Conservation (phyloP, 257 asterid species). For the Plantago elongata region DNA sequence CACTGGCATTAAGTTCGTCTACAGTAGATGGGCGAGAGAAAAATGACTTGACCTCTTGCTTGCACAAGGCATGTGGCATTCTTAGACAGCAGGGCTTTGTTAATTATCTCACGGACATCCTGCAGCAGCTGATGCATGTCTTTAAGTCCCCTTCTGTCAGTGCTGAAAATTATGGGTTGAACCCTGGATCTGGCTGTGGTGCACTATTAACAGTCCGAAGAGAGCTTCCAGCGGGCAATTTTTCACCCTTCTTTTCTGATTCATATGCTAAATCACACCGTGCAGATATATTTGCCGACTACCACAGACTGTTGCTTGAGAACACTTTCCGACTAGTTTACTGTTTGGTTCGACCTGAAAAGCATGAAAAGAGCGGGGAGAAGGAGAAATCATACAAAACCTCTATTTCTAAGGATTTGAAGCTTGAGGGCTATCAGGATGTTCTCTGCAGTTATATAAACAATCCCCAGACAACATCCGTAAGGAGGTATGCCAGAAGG, state of each 20-base stretch:
- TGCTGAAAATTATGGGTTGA: slow-evolving; percentile 54
- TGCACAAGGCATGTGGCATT: slow-evolving; percentile 66
- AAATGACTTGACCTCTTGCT: slow-evolving; percentile 56
- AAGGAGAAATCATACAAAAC: slow-evolving; percentile 66
- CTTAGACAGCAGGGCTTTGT: slow-evolving; percentile 84
- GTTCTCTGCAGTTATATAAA: slow-evolving; percentile 94
- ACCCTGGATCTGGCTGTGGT: slow-evolving; percentile 86
- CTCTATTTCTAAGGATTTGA: slow-evolving; percentile 73
- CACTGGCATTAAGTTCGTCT: slow-evolving; percentile 45
- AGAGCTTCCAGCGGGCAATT: slow-evolving; percentile 96
- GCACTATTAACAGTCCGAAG: slow-evolving; percentile 75
- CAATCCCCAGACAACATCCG: slow-evolving; percentile 75
- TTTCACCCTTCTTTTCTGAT: slow-evolving; percentile 92
- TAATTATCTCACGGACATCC: slow-evolving; percentile 89
- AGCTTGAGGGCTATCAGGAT: slow-evolving; percentile 96
- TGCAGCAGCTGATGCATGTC: slow-evolving; percentile 81
- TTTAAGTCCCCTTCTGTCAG: slow-evolving; percentile 68
- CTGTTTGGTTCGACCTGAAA: slow-evolving; percentile 96
- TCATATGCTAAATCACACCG: slow-evolving; percentile 94
- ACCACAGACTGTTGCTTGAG: slow-evolving; percentile 75
- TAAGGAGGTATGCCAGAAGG: slow-evolving; percentile 95
- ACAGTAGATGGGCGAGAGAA: slow-evolving; percentile 58
- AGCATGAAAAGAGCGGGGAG: slow-evolving; percentile 92
- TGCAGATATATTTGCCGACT: slow-evolving; percentile 85
- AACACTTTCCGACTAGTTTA: slow-evolving; percentile 88